Percentiles rank a stretch among this genome's conserved stretches.
Evolutionary conservation across 345 rosid genomes (phyloP).

Genomic region (Euphorbia lathyris): DNA sequence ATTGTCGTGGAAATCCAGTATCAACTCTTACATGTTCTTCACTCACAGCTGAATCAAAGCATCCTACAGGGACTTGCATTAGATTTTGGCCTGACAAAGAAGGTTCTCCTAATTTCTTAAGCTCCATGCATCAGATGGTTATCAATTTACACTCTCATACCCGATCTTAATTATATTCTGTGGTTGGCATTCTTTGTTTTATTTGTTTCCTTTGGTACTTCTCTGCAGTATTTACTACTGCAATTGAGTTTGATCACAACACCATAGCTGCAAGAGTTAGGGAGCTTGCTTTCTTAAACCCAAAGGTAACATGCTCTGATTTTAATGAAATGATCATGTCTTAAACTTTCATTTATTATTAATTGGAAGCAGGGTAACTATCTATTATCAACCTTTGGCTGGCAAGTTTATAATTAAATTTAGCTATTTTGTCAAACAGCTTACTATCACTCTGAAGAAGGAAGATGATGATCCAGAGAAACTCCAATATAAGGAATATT

Average conservation of each 20-base stretch:
- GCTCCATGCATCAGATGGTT: conserved; percentile 1
- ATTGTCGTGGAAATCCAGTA: conserved; percentile 88
- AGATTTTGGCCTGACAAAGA: conserved; percentile 97
- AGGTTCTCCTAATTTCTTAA: conserved; percentile 43
- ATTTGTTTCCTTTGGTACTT: conserved; percentile 10
- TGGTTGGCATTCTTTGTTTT: conserved; percentile 20
- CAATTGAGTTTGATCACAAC: conserved; percentile 79
- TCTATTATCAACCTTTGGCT: background rate
- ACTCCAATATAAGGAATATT: conserved; percentile 58
- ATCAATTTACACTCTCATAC: conserved; percentile 3
- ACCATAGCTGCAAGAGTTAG: conserved; percentile 87
- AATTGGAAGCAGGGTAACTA: conserved; percentile 1
- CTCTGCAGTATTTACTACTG: conserved; percentile 77
- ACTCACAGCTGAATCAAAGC: conserved; percentile 59
- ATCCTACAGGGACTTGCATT: conserved; percentile 64
- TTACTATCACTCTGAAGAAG: conserved; percentile 56
- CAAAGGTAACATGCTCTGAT: conserved; percentile 50
- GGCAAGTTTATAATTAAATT: background rate
- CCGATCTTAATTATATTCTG: conserved; percentile 4
- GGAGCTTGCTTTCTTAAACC: conserved; percentile 94
- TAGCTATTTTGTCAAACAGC: conserved; percentile 45
- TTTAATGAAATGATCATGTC: conserved; percentile 4
- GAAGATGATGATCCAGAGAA: conserved; percentile 63
- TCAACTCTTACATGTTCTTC: conserved; percentile 44
- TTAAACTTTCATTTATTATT: background rate